Percentiles rank a stretch among this genome's conserved stretches.
Evolutionary conservation across 345 rosid genomes (phyloP).

Genomic region (Murraya koenigii): DNA sequence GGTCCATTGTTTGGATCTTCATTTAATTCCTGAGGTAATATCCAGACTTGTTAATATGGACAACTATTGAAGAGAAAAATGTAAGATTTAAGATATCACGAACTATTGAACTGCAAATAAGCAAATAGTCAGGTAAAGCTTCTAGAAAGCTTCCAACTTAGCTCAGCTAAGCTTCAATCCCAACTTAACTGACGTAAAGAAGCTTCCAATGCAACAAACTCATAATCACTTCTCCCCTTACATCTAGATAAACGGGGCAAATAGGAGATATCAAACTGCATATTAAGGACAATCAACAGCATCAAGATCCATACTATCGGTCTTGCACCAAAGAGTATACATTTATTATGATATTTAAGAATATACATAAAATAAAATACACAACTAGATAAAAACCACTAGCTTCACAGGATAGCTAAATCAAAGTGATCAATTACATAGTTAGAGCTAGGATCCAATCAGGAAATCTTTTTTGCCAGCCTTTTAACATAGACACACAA

Average conservation of each 20-base stretch:
- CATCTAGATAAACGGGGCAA: background rate
- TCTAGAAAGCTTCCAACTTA: conserved; percentile 1
- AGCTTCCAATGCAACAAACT: background rate
- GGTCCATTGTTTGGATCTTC: conserved; percentile 47
- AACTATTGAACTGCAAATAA: background rate
- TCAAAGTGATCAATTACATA: background rate
- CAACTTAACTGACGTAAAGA: background rate
- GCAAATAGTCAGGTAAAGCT: background rate
- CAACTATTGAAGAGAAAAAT: too few relatives aligned
- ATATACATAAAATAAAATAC: too few relatives aligned
- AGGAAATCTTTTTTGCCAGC: background rate
- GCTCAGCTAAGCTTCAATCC: conserved; percentile 1
- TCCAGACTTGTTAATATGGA: background rate
- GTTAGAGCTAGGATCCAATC: background rate
- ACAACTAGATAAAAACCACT: background rate
- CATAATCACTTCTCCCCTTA: background rate
- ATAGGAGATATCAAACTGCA: background rate
- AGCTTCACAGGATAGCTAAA: background rate
- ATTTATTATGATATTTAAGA: background rate
- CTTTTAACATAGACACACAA: background rate
- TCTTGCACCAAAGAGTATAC: background rate
- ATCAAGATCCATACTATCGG: background rate
- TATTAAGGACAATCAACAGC: background rate
- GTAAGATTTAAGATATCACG: background rate
- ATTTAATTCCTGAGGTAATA: conserved; percentile 47